Base-by-base conservation (phyloP, 768 basidiomycete species). In the Agaricus subrufescens region DNA sequence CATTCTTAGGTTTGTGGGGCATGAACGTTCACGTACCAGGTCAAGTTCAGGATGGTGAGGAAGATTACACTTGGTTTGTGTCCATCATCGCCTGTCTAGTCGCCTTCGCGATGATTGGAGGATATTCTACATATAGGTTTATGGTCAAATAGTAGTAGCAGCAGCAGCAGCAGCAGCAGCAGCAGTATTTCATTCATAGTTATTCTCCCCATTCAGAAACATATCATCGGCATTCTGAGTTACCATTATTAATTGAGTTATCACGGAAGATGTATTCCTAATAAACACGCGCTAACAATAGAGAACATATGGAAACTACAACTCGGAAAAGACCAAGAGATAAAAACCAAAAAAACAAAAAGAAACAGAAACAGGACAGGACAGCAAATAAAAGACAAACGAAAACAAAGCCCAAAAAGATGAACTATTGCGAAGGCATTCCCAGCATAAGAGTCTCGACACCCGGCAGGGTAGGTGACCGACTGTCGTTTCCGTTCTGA, bases 1-100 rank as follows among this genome's bases (percentile, higher is more conserved):
- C 49, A 39, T 2, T 15, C 37, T 29, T 54, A 86, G 87, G 91
- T 79, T 72, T 97, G 12, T 96, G 94, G 94, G 95, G 96, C 11
- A 98, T 98, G 96, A 99, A 98, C 75, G 95, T 98, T 0, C 89
- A 90, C 61, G 97, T 99, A 1, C 97, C 97, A 0, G 94, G 94
- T 0, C 80, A 97, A 66, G 84, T 82, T 50, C 69, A 80, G 9
- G 12, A 55, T 11, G 85, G 19, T 19, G 19, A 19, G 19, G 19
- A 78, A 71, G 79, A 80, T 1, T 90, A 84, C 63, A 73, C 74
- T n/a, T 94, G 93, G 94, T 98, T 98, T 67, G 73, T 81, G 39
- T 84, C 88, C 14, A 97, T 98, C 61, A 85, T 98, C 12, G 90
- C 85, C 0, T 79, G 76, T 34, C 80, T 98, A 0, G 83, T 84